A percentile compares a stretch with the other conserved stretches of the same genome.
phyloP scores from a whole-genome alignment of 1,284 basidiomycete species.

The Dichomitus squalens region DNA sequence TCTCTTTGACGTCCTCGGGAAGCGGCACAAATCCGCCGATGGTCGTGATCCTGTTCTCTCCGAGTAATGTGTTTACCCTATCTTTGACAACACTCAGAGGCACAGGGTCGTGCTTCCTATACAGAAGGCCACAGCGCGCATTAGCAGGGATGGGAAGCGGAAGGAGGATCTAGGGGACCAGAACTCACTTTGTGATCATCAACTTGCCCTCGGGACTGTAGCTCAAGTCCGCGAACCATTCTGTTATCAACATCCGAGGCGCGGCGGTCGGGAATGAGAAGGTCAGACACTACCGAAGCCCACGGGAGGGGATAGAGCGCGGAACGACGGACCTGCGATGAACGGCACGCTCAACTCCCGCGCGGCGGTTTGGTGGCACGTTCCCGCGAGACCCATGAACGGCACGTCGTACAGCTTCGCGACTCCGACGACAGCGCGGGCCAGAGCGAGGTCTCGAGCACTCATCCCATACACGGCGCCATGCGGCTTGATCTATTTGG shows the following conservation, averaged over 20 bases:
- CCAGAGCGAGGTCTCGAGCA: conserved; percentile 52
- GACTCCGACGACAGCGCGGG: conserved; percentile 52
- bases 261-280: no score
- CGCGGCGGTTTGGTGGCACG: conserved; percentile 56
- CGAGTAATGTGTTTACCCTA: conserved; percentile 39
- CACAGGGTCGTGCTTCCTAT: conserved; percentile 54
- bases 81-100: conserved; percentile 43
- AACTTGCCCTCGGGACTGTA: conserved; percentile 56
- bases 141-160: background rate
- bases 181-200: conserved; percentile 55
- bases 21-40: conserved; percentile 45
- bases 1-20: conserved; percentile 44
- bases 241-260: conserved; percentile 31
- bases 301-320: background rate
- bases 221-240: conserved; percentile 66
- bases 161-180: background rate
- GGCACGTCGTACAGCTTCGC: conserved; percentile 53
- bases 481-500: conserved; percentile 49
- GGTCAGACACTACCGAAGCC: background rate
- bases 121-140: background rate
- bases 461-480: conserved; percentile 61
- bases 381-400: conserved; percentile 62
- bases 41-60: conserved; percentile 43
- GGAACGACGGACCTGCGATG: conserved; percentile 49
- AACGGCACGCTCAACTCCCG: conserved; percentile 54